Base-by-base conservation (phyloP, 441 rosid genomes). In the Mallotus japonicus region DNA sequence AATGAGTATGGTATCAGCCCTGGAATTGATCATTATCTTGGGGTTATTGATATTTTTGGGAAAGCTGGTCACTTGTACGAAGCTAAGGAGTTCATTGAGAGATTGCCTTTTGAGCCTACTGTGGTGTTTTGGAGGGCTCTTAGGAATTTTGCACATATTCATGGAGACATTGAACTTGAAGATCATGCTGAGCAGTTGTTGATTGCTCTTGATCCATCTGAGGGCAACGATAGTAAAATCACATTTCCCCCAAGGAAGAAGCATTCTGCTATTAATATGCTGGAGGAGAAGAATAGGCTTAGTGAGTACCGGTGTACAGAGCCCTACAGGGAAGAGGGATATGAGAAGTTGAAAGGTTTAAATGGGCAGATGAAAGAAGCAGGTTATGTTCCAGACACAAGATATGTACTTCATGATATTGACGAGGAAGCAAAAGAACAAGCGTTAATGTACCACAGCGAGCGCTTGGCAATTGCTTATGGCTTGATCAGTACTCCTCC, bases 401-500 rank as follows among this genome's bases (percentile, higher is more conserved):
- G 90, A 72, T 90, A 85, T 63, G 92, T 88, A 69, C 89, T 88
- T 72, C 95, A 88, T 57, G 89, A 88, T 75, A 88, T 88, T 58
- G 89, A 89, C 71, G 84, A 88, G 77, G 88, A 86, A 75, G 90
- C 87, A 8, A 89, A 89, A 79, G 91, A 87, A 78, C 86, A 86
- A 82, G 89, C 90, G 32, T 79, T 89, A 79, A 81, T 79, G 67
- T 89, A 86, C 76, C 89, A 88, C 55, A 89, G 92, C 4, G 90
- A 89, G 78, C 85, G 87, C 34, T 75, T 88, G 68, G 92, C 90
- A 0, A 86, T 89, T 73, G 95, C 87, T 17, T 88, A 85, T 63
- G 92, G 90, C 60, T 84, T 88, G 78, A 89, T 88, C 17, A 88
- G 88, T 67, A 89, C 90, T 42, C 94, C 89, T 1, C 83, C 92